phyloP scores from a whole-genome alignment of 176 grass and related monocot genomes.

The Carex pumila region DNA sequence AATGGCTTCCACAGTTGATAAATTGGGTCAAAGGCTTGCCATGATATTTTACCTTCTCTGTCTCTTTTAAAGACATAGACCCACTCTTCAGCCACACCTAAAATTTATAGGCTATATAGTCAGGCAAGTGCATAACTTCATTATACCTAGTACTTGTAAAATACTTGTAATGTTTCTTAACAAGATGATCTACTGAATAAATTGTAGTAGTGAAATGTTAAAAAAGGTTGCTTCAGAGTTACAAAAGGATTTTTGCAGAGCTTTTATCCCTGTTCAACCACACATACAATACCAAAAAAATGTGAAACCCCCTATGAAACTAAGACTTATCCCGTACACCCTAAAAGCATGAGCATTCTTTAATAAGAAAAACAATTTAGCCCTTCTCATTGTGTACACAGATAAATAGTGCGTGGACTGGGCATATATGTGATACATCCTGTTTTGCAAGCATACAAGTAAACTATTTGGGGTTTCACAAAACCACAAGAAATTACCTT shows the following conservation, averaged over 20 bases:
- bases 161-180: not conserved
- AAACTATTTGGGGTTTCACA: not conserved
- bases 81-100: slow-evolving; percentile 84
- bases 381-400: not conserved
- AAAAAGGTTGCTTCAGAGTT: not conserved
- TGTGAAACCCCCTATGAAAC: not conserved
- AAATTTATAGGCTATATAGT: not conserved
- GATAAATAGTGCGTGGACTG: not conserved
- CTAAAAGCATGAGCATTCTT: not conserved
- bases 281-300: not conserved
- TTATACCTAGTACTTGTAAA: not conserved
- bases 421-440: not conserved
- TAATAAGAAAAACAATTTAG: not conserved
- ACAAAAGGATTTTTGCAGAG: not conserved
- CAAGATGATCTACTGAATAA: not conserved
- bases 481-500: not conserved
- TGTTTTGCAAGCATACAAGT: not conserved
- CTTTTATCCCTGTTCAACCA: not conserved
- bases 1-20: slow-evolving; percentile 71
- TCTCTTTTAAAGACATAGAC: slow-evolving; percentile 80
- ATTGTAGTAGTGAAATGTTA: not conserved
- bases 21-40: slow-evolving; percentile 87
- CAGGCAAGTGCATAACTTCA: not conserved
- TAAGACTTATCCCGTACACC: not conserved
- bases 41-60: slow-evolving; percentile 71